Evolutionary conservation across 805 yeast genomes (phyloP).

Genomic region (Saccharomycopsis fermentans): DNA sequence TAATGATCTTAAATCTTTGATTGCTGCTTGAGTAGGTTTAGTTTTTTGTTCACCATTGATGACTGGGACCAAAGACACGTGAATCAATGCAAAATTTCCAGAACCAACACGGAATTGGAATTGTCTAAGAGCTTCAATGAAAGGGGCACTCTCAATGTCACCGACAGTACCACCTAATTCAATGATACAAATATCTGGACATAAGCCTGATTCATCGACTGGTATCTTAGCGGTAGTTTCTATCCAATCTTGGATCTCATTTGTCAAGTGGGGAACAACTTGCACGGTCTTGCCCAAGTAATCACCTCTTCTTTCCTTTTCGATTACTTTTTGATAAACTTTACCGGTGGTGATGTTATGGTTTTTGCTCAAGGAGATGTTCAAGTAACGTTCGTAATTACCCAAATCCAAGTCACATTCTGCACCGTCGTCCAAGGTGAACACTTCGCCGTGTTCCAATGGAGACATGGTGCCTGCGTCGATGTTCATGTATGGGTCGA

Average conservation of each 20-base stretch:
- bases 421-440: constrained; percentile 96
- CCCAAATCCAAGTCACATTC: constrained; percentile 98
- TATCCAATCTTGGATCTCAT: constrained; percentile 97
- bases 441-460: constrained; percentile 97
- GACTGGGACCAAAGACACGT: constrained; percentile 94
- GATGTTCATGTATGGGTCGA: constrained; percentile 97
- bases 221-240: constrained; percentile 87
- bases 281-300: constrained; percentile 99
- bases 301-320: constrained; percentile 92
- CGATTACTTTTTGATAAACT: constrained; percentile 87
- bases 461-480: constrained; percentile 99
- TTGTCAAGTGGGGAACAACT: constrained; percentile 96
- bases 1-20: constrained; percentile 87
- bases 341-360: constrained; percentile 99
- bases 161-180: constrained; percentile 99
- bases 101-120: constrained; percentile 95
- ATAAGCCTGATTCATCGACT: constrained; percentile 78
- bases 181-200: constrained; percentile 93
- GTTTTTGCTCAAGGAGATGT: constrained; percentile 82
- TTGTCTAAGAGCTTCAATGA: constrained; percentile 97
- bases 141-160: constrained; percentile 97
- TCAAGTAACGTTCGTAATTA: constrained; percentile 93
- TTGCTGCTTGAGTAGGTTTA: constrained; percentile 98
- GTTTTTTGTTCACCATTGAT: constrained; percentile 99
- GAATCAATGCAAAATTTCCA: constrained; percentile 90